These are phyloP conservation scores for Mucor sp. DNA, from an alignment of 371 early-diverging fungal species.

Conservation along the genomic window DNA sequence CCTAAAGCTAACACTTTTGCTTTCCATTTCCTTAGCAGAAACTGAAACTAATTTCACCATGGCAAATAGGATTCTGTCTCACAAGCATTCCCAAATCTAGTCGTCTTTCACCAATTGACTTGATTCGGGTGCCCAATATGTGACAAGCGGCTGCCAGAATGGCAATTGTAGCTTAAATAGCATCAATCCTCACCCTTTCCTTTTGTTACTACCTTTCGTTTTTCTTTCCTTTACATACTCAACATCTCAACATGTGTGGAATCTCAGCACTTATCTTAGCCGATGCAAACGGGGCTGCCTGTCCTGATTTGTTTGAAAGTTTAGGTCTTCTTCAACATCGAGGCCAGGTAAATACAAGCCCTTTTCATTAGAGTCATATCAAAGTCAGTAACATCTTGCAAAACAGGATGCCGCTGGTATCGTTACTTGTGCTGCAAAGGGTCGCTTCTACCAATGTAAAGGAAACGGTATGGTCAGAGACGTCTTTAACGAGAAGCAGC, in stretches of 20 bases:
- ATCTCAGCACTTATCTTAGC: constrained; percentile 87
- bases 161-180: background rate
- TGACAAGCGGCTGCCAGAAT: constrained; percentile 1
- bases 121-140: background rate
- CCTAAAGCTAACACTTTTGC: background rate
- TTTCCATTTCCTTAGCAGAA: background rate
- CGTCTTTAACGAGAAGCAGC: constrained; percentile 83
- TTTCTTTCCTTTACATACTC: background rate
- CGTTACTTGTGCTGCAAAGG: constrained; percentile 94
- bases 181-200: background rate
- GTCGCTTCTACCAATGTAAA: constrained; percentile 96
- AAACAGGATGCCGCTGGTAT: constrained; percentile 98
- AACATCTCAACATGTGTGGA: constrained; percentile 80
- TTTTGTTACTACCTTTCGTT: background rate
- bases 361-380: background rate
- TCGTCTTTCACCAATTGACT: background rate
- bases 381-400: background rate
- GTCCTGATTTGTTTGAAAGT: constrained; percentile 89
- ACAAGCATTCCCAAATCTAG: background rate
- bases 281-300: constrained; percentile 74
- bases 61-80: background rate
- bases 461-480: constrained; percentile 98
- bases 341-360: constrained; percentile 79
- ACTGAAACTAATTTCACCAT: background rate
- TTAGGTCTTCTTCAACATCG: constrained; percentile 95